A percentile compares a stretch with the other conserved stretches of the same genome.
Conservation (phyloP, 352 stramenopile species). For the Thalassiosira mediterranea region DNA sequence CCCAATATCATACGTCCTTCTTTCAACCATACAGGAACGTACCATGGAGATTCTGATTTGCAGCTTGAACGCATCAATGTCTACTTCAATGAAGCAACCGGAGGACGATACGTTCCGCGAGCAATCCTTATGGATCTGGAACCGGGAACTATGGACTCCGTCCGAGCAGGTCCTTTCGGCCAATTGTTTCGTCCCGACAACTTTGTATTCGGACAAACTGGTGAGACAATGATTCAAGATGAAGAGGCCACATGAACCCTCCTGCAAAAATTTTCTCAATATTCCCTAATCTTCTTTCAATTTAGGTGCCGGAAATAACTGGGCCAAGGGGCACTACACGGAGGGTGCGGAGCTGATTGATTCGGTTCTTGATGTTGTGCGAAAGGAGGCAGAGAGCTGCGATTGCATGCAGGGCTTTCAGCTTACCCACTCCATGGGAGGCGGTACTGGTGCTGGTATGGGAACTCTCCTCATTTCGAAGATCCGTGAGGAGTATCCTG, state of each 20-base stretch:
- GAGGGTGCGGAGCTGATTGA: conserved; percentile 92
- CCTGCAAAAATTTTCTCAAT: no score
- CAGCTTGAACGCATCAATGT: conserved; percentile 98
- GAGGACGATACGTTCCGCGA: conserved; percentile 97
- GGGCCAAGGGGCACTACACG: conserved; percentile 84
- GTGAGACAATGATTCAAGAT: conserved; percentile 55
- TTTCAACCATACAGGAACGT: conserved; percentile 4
- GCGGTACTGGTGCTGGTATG: conserved; percentile 96
- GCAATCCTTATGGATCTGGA: conserved; percentile 97
- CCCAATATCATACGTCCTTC: no score
- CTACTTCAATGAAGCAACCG: conserved; percentile 91
- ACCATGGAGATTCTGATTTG: conserved; percentile 89
- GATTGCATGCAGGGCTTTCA: conserved; percentile 97
- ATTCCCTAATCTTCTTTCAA: no score
- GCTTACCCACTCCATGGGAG: conserved; percentile 96
- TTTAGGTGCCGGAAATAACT: conserved; percentile 86
- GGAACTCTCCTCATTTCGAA: conserved; percentile 95
- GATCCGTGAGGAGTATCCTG: conserved; percentile 96
- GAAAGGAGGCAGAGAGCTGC: conserved; percentile 96
- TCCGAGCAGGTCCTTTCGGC: conserved; percentile 93
- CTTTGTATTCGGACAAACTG: conserved; percentile 98
- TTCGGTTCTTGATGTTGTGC: conserved; percentile 94
- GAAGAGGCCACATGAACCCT: no score
- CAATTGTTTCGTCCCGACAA: conserved; percentile 98
- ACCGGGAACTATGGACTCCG: conserved; percentile 96